phyloP scores from a whole-genome alignment of 2,329 filamentous ascomycete species.

The Cordyceps sp. region DNA sequence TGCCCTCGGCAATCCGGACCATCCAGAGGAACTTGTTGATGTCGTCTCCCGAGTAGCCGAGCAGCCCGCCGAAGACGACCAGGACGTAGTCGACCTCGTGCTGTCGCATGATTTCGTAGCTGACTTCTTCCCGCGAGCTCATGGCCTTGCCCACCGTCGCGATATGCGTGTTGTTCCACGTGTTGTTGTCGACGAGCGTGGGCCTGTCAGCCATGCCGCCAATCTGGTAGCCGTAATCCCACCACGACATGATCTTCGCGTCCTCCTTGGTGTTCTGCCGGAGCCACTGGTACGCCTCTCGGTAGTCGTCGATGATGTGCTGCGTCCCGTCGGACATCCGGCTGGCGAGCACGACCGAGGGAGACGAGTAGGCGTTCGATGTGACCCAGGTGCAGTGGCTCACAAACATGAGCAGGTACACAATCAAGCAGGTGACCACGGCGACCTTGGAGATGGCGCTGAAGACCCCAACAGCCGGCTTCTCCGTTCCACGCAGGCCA shows the following conservation, averaged over 20 bases:
- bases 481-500: constrained; percentile 52
- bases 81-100: constrained; percentile 99
- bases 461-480: constrained; percentile 72
- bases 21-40: constrained; percentile 99
- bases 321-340: constrained; percentile 85
- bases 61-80: constrained; percentile 85
- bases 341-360: constrained; percentile 89
- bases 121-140: constrained; percentile 94
- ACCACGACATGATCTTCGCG: constrained; percentile 99
- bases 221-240: constrained; percentile 99
- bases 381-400: constrained; percentile 99
- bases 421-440: constrained; percentile 54
- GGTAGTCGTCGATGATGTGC: constrained; percentile 98
- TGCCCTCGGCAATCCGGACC: constrained; percentile 96
- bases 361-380: constrained; percentile 96
- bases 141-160: constrained; percentile 98
- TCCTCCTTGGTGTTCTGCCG: constrained; percentile 90
- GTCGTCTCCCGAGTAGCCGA: constrained; percentile 95
- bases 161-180: constrained; percentile 99
- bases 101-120: constrained; percentile 95
- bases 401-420: constrained; percentile 86
- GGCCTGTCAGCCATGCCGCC: constrained; percentile 97
- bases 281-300: constrained; percentile 98
- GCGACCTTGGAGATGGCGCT: constrained; percentile 60
- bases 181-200: constrained; percentile 97